These are phyloP conservation scores for Cyclostephanos tholiformis DNA, from an alignment of 108 stramenopile species.

Conservation along the genomic window DNA sequence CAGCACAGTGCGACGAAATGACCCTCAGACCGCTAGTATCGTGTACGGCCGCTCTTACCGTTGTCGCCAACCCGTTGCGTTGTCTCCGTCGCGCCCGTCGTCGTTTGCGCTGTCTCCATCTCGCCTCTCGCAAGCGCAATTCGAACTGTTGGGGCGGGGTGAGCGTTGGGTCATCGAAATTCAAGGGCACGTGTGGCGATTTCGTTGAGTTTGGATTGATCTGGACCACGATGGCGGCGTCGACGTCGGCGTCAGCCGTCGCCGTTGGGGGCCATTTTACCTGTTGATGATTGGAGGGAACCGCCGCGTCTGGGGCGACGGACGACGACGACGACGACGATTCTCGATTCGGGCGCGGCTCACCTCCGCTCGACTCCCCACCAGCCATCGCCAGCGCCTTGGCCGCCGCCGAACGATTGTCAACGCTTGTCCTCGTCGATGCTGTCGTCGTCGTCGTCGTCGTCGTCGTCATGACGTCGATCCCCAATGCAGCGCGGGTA, in stretches of 20 bases:
- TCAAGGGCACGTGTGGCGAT: conserved; percentile 33
- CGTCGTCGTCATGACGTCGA: neutral
- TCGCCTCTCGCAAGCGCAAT: conserved; percentile 37
- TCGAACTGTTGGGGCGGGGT: conserved; percentile 22
- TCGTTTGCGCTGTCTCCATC: conserved; percentile 49
- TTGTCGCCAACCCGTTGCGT: conserved; percentile 2
- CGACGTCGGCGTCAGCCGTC: neutral
- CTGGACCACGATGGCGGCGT: neutral
- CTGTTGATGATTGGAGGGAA: neutral
- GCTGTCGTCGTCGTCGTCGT: neutral
- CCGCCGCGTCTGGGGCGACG: neutral
- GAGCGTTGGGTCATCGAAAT: conserved; percentile 39
- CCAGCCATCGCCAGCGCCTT: conserved; percentile 16
- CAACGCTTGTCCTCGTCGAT: neutral
- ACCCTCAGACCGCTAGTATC: neutral
- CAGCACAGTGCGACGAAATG: neutral
- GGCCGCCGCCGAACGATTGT: conserved; percentile 5
- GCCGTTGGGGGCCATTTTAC: neutral
- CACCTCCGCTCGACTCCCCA: neutral
- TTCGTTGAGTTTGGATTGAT: conserved; percentile 30
- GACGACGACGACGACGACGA: neutral
- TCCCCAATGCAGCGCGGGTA: conserved; percentile 32
- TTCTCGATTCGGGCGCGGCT: conserved; percentile 18
- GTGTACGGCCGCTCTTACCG: neutral
- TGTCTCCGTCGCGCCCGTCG: conserved; percentile 36